Percentiles rank a stretch among this genome's conserved stretches.
Evolutionary conservation across 2,329 filamentous ascomycete species (phyloP).

Genomic region (Pseudogymnoascus sp.): DNA sequence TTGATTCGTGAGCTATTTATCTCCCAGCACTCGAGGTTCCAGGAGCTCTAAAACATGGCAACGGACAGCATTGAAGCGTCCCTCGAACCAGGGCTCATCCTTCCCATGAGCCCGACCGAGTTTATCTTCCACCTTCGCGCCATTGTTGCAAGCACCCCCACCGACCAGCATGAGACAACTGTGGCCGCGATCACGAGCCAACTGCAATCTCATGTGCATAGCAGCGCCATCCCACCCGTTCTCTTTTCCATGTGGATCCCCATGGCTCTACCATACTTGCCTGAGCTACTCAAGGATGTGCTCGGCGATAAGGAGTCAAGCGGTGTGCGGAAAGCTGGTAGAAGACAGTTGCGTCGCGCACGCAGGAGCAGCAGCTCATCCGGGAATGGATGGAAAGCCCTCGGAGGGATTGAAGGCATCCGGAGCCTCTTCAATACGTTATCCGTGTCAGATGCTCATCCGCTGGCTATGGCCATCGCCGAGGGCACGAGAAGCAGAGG

Average conservation of each 20-base stretch:
- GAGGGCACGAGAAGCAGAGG: not conserved
- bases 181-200: not conserved
- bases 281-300: not conserved
- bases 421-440: not conserved
- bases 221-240: not conserved
- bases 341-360: not conserved
- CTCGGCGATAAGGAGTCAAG: not conserved
- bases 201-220: not conserved
- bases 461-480: not conserved
- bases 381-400: not conserved
- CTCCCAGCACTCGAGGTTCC: not conserved
- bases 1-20: not conserved
- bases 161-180: not conserved
- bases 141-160: not conserved
- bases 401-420: not conserved
- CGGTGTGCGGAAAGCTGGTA: not conserved
- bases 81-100: not conserved
- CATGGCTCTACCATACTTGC: not conserved
- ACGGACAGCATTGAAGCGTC: not conserved
- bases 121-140: not conserved
- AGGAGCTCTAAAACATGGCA: not conserved
- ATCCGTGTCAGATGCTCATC: not conserved
- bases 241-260: not conserved
- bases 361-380: not conserved
- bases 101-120: not conserved